Base-by-base conservation (phyloP, 306 rosid species). In the Alnus glutinosa region DNA sequence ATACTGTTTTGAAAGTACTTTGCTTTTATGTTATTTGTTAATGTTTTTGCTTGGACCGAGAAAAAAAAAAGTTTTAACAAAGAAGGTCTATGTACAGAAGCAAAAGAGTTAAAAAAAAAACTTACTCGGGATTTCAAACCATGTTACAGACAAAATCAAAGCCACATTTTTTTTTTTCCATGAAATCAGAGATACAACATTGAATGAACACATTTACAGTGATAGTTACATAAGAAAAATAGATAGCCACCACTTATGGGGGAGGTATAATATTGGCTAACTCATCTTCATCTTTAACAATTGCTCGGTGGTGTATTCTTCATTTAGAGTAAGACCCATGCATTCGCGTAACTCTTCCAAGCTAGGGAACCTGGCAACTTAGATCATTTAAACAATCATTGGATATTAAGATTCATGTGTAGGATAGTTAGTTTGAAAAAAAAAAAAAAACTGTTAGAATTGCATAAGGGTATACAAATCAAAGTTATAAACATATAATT, bases 281-380 rank as follows among this genome's bases (percentile, higher is more conserved):
- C 79, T 93, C 97, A 73, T 93, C 98, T 62, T 51, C 85, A 72
- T 91, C 91, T 83, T 88, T 85, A 77, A 91, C 93, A 78, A 85
- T 48, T 3, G 90, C 72, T 85, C 97, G 14, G 75, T 67, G 75
- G 95, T 76, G 67, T 92, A 94, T 82, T 89, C 93, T 85, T 92
- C 97, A 6, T 94, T 94, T 80, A 94, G 82, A 75, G 98, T 95
- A 75, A 94, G 83, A 73, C 87, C 97, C 74, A 89, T 84, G 86
- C 97, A 92, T 70, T 86, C 88, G 30, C 73, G 78, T 55, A 94
- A 84, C 90, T 94, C 98, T 82, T 87, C 85, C 84, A 94, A 81
- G 68, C 84, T 52, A 9, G 98, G 97, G 86, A 88, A 92, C 75
- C 71, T 86, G 76, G 83, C 86, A 19, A 89, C 62, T 63, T 23